Evolutionary conservation across 345 rosid species (phyloP).

Genomic region (Mallotus nudiflorus): DNA sequence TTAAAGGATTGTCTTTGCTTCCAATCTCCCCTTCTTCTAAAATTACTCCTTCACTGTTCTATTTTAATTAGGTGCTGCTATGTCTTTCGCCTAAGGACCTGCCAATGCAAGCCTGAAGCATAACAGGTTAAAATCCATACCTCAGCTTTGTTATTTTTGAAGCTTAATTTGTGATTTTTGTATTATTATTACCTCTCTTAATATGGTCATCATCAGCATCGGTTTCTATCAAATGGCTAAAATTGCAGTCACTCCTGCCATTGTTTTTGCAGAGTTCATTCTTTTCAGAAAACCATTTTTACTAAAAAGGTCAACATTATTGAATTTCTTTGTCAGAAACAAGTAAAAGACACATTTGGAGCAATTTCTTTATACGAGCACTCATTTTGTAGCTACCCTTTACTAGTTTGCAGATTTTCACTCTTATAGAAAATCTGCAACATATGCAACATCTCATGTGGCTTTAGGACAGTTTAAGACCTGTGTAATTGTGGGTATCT

Average conservation of each 20-base stretch:
- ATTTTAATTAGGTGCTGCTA: slow-evolving; percentile 72
- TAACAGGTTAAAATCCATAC: slow-evolving; percentile 54
- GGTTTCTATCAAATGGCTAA: slow-evolving; percentile 99
- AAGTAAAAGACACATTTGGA: too few relatives aligned
- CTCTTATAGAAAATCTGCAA: slow-evolving; percentile 76
- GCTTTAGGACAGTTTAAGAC: slow-evolving; percentile 95
- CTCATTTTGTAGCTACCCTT: neutral
- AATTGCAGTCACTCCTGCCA: slow-evolving; percentile 95
- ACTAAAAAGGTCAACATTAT: slow-evolving; percentile 47
- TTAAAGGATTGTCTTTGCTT: slow-evolving; percentile 64
- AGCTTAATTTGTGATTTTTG: neutral
- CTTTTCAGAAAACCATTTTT: slow-evolving; percentile 66
- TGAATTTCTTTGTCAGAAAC: too few relatives aligned
- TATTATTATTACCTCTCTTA: slow-evolving; percentile 14
- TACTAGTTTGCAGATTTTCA: slow-evolving; percentile 53
- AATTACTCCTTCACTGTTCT: slow-evolving; percentile 77
- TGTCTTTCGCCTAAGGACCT: slow-evolving; percentile 95
- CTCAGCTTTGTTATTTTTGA: neutral
- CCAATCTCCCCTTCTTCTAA: slow-evolving; percentile 85
- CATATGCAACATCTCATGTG: slow-evolving; percentile 92
- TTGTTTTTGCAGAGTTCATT: slow-evolving; percentile 78
- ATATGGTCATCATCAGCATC: slow-evolving; percentile 47
- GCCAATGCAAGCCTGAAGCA: slow-evolving; percentile 89
- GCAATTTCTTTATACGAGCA: neutral
- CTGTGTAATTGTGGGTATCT: slow-evolving; percentile 81